Base-by-base conservation (phyloP, 140 eudicot species). In the Bidens hawaiensis region DNA sequence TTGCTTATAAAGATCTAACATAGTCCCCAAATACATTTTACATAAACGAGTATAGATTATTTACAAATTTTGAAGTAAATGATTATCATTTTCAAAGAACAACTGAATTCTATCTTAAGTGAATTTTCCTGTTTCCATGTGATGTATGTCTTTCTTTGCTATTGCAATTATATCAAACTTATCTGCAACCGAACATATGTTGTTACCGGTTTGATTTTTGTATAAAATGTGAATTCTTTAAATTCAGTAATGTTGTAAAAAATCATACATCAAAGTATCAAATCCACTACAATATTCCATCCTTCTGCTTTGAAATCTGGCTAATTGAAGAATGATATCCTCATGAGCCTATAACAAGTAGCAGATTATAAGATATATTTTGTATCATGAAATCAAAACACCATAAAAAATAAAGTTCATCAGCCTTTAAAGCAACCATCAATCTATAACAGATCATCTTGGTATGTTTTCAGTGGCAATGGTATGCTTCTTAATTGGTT, bases 321-420 rank as follows among this genome's bases (percentile, higher is more conserved):
- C 52, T 51, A 21, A 50, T 13, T 7, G 23, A 8, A 24, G 17
- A 31, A 58, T 21, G 51, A 46, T 21, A 6, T 27, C 8, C 60
- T 72, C 65, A 72, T 72, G 77, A 72, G 53, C 70, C 77, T 72
- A 41, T 27, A 71, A 52, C 33, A 70, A 62, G 48, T 40, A 70
- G 47, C 45, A 70, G 25, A 14, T n/a, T 19, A 34, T 31, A 49
- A 19, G 30, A 51, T 34, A 22, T 42, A 61, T 26, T 24, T 4
- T n/a, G n/a, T 34, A 67, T 26, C 47, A 58, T 45, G 19, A 45
- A 2, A 55, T 40, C n/a, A 34, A 12, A 11, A 21, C 68, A 42
- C 42, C 56, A 15, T 45, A 25, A 50, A 24, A 7, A n/a, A n/a
- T n/a, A n/a, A n/a, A n/a, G n/a, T n/a, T n/a, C n/a, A n/a, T n/a